phyloP scores from a whole-genome alignment of 2,329 filamentous ascomycete species.

The Emergomyces orientalis region DNA sequence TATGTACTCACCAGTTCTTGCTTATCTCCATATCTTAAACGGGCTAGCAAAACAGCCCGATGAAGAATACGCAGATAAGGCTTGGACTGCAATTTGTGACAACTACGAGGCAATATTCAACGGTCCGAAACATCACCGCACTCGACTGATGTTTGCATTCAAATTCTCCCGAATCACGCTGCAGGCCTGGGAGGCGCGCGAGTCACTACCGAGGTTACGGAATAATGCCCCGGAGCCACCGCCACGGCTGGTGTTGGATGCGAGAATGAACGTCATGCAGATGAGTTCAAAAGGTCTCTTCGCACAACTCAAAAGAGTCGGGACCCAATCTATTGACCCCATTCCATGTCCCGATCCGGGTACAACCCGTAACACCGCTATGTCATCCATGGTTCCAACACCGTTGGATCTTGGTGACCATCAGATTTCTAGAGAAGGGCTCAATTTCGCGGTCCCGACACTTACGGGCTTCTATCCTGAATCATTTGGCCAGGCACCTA shows the following conservation, averaged over 20 bases:
- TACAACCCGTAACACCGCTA: background rate
- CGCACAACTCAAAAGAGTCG: background rate
- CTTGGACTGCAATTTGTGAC: background rate
- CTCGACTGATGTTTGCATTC: background rate
- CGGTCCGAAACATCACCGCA: background rate
- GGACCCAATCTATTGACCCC: background rate
- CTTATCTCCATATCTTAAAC: background rate
- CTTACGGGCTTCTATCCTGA: background rate
- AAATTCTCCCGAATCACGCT: background rate
- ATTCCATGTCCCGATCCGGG: background rate
- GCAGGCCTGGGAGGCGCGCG: background rate
- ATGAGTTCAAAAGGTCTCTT: background rate
- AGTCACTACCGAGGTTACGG: background rate
- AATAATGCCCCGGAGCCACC: background rate
- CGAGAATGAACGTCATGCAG: background rate
- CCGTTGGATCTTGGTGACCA: background rate
- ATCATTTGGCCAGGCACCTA: background rate
- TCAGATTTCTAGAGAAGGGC: background rate
- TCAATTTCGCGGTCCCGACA: background rate
- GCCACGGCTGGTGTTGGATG: background rate
- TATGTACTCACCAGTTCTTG: background rate
- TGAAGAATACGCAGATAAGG: background rate
- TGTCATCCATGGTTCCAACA: background rate
- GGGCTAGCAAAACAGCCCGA: background rate
- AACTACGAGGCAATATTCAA: background rate